These are phyloP conservation scores for Pezicula radicicola DNA, from an alignment of 2,329 filamentous ascomycete genomes.

Conservation along the genomic window DNA sequence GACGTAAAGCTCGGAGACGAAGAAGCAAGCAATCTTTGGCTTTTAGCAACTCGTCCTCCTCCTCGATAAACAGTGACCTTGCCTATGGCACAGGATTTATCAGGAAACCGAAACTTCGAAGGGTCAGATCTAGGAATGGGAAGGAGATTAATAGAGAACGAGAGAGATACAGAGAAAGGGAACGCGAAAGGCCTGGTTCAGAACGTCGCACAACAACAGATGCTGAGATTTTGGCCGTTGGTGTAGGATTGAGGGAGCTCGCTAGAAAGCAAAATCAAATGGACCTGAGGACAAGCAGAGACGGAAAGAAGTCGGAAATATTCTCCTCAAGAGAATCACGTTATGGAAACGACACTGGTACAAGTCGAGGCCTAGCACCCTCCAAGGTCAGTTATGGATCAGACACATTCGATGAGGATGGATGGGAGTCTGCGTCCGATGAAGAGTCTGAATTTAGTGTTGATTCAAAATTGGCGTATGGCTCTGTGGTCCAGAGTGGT, in stretches of 20 bases:
- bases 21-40: conserved; percentile 50
- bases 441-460: conserved; percentile 48
- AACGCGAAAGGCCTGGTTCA: conserved; percentile 7
- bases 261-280: conserved; percentile 35
- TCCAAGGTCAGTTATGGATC: conserved; percentile 27
- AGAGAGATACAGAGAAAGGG: conserved; percentile 22
- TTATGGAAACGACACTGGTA: conserved; percentile 4
- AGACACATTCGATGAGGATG: conserved; percentile 42
- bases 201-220: conserved; percentile 31
- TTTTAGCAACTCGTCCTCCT: conserved; percentile 62
- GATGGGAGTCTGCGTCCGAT: conserved; percentile 57
- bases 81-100: conserved; percentile 62
- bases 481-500: conserved; percentile 35
- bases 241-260: conserved; percentile 42
- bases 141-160: conserved; percentile 21
- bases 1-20: conserved; percentile 40
- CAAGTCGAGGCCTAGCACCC: conserved; percentile 21
- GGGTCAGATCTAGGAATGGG: conserved; percentile 21
- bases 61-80: conserved; percentile 65
- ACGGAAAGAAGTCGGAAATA: conserved; percentile 14
- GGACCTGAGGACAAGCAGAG: conserved; percentile 30
- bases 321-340: conserved; percentile 7
- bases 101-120: conserved; percentile 20
- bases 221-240: conserved; percentile 43
- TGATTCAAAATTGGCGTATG: conserved; percentile 60